A percentile compares a stretch with the other conserved stretches of the same genome.
Conservation (phyloP, 148 eudicot genomes). For the Nyssa sinensis region DNA sequence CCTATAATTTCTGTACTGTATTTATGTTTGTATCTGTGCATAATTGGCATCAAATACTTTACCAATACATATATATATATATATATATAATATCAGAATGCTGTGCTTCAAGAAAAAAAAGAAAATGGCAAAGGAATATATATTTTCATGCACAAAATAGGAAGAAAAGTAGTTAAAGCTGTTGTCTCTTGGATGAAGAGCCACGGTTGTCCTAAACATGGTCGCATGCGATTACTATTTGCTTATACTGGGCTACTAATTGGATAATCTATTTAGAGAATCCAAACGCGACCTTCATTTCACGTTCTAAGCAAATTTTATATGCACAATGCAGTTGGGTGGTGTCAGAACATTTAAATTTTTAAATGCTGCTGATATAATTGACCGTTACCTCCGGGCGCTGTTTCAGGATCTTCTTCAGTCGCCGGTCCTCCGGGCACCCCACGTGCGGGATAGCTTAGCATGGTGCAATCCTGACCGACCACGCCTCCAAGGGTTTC, state of each 20-base stretch:
- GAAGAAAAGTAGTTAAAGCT: not conserved
- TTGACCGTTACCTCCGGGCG: constrained; percentile 18
- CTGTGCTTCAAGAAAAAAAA: too few species aligned
- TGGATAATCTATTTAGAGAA: not conserved
- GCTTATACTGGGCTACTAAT: not conserved
- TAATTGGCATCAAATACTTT: too few species aligned
- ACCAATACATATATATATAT: too few species aligned
- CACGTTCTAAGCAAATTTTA: not conserved
- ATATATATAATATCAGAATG: too few species aligned
- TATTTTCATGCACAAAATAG: not conserved
- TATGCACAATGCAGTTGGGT: not conserved
- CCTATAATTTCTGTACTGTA: too few species aligned
- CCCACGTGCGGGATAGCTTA: constrained; percentile 19
- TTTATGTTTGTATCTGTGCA: too few species aligned
- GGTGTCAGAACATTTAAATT: not conserved
- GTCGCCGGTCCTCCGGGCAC: not conserved
- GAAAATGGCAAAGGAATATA: too few species aligned
- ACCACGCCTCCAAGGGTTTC: not conserved
- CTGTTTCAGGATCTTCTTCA: constrained; percentile 26
- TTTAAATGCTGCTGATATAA: not conserved
- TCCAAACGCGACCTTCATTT: not conserved
- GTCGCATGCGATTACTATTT: too few species aligned
- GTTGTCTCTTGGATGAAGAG: not conserved
- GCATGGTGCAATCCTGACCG: constrained; percentile 3
- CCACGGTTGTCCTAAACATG: not conserved